A percentile compares a stretch with the other conserved stretches of the same genome.
These are phyloP conservation scores for Paspalum vaginatum DNA, from an alignment of 176 grass and related monocot species.

Conservation along the genomic window DNA sequence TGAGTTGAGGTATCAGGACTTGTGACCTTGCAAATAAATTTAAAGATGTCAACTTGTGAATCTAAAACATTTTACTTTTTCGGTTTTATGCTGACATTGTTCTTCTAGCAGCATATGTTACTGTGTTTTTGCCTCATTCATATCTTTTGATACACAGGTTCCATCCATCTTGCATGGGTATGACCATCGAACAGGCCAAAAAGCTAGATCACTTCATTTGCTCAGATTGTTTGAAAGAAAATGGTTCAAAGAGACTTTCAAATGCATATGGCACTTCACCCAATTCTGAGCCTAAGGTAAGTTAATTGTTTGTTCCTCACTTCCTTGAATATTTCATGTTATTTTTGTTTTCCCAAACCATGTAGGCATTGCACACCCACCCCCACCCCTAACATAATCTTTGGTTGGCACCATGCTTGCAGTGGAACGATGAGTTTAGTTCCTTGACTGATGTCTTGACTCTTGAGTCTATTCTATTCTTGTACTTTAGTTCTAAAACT, in stretches of 20 bases:
- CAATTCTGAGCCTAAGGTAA: slow-evolving; percentile 61
- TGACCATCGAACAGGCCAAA: slow-evolving; percentile 84
- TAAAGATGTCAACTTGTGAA: background rate
- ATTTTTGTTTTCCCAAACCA: slow-evolving; percentile 10
- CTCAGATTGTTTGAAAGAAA: slow-evolving; percentile 64
- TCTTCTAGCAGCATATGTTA: slow-evolving; percentile 22
- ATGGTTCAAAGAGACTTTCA: slow-evolving; percentile 58
- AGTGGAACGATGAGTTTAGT: background rate
- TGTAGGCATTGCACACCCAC: too few relatives aligned
- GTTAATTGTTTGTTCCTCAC: slow-evolving; percentile 17
- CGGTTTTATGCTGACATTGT: background rate
- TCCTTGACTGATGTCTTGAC: background rate
- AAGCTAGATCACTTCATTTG: slow-evolving; percentile 74
- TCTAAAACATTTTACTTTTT: slow-evolving; percentile 4
- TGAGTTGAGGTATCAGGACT: slow-evolving; percentile 22
- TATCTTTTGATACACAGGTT: slow-evolving; percentile 53
- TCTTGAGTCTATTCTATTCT: background rate
- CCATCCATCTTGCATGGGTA: slow-evolving; percentile 82
- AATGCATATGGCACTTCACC: slow-evolving; percentile 54
- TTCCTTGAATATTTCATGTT: background rate
- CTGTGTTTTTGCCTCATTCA: slow-evolving; percentile 12
- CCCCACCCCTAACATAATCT: too few relatives aligned
- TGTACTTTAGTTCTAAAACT: background rate
- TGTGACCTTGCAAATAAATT: background rate
- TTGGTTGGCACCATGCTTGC: background rate